Evolutionary conservation across 768 basidiomycete genomes (phyloP), one percentile per base, ranked within the genome.

Genomic region (Russula brevipes): DNA sequence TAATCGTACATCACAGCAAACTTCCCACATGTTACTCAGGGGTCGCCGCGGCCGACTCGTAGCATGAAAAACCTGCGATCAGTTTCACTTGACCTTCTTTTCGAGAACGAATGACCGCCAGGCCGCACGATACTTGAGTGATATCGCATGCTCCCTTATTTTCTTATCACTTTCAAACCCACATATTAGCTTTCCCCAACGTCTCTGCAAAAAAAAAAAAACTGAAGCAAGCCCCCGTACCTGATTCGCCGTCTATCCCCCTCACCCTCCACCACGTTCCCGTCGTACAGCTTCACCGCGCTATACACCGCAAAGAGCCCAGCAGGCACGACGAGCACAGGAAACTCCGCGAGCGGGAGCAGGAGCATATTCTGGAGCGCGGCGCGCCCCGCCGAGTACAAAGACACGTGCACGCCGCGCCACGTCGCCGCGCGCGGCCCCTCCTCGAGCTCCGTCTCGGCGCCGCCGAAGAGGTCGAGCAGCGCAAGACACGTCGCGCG

Each of bases 301-400:
- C 58, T 66, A 49, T 66, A 68, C 19, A 45, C 58, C 8, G 67
- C 67, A 54, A 68, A 68, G 30, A 68, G 58, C 2, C 60, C 60
- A 19, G 67, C 67, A 17, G 67, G 67, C 11, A 68, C 65, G 39
- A 66, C 38, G 33, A 68, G 58, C 5, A 49, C 41, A 1, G 67
- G 67, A 14, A 66, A 63, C 12, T 68, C 65, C 2, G 24, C 50
- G 3, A 68, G 46, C 19, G 67, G 67, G 44, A 68, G 65, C 7
- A 66, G 44, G 33, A 68, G 53, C 65, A 66, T 66, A 5, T 68
- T 68, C 59, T 68, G 61, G 36, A 68, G 24, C 35, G 67, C 67
- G 9, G 59, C 47, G 33, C 49, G 54, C 9, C 61, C 60, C 8
- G 67, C 67, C 17, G 56, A 59, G 36, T 63, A 68, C 11, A 66